These are phyloP conservation scores for Penicillium hesseltinei DNA, from an alignment of 2,329 filamentous ascomycete species.

Conservation along the genomic window DNA sequence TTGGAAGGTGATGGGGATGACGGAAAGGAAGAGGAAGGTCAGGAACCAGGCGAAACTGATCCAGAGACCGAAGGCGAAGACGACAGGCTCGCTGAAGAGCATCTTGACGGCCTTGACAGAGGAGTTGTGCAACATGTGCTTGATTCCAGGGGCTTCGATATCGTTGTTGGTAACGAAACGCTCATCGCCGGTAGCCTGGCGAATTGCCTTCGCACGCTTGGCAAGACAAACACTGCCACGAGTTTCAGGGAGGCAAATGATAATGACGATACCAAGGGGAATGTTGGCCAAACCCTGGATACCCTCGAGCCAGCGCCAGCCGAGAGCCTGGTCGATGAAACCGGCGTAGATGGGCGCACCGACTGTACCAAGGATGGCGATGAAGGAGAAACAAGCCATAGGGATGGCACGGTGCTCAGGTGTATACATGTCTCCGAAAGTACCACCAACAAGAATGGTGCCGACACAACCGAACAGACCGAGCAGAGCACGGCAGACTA, in stretches of 20 bases:
- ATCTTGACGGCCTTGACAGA: conserved; percentile 54
- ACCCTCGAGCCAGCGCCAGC: conserved; percentile 56
- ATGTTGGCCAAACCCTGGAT: conserved; percentile 54
- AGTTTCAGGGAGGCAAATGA: conserved; percentile 48
- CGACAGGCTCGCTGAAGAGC: conserved; percentile 51
- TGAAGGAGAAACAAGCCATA: conserved; percentile 51
- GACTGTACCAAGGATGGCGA: conserved; percentile 54
- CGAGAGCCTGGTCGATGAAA: conserved; percentile 53
- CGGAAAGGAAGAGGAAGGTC: conserved; percentile 54
- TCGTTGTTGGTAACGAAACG: conserved; percentile 53
- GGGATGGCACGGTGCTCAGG: conserved; percentile 47
- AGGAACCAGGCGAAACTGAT: conserved; percentile 55
- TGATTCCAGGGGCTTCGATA: conserved; percentile 50
- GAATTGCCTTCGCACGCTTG: conserved; percentile 51
- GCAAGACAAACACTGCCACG: conserved; percentile 49
- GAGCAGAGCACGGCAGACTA: conserved; percentile 48
- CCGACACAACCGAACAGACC: conserved; percentile 53
- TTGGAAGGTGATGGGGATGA: conserved; percentile 51
- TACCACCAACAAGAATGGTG: conserved; percentile 52
- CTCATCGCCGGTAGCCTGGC: conserved; percentile 49
- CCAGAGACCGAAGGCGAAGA: conserved; percentile 53
- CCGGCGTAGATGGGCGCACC: conserved; percentile 55
- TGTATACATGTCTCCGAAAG: conserved; percentile 52
- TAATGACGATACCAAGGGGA: conserved; percentile 47
- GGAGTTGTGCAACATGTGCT: conserved; percentile 42